Percentiles rank a stretch among this genome's conserved stretches.
Evolutionary conservation across 148 eudicot species (phyloP).

Genomic region (Talinum fruticosum): DNA sequence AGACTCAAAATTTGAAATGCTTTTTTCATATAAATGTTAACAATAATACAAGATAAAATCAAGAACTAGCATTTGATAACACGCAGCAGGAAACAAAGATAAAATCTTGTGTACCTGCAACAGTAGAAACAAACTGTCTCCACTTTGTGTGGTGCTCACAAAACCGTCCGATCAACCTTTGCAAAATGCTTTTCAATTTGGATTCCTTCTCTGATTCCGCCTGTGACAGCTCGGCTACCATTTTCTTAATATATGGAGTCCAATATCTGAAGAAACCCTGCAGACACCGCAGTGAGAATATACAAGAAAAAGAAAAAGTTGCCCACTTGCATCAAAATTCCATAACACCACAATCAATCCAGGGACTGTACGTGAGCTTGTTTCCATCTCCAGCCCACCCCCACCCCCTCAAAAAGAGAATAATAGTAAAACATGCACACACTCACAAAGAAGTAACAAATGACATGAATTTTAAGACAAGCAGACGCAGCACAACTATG

Average conservation of each 20-base stretch:
- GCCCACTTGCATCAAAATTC: background rate
- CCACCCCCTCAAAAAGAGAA: background rate
- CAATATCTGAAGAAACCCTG: constrained; percentile 91
- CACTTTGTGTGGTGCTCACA: constrained; percentile 85
- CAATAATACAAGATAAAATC: background rate
- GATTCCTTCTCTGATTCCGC: constrained; percentile 88
- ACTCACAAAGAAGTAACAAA: background rate
- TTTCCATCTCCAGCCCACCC: background rate
- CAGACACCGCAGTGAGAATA: constrained; percentile 15
- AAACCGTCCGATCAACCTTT: constrained; percentile 68
- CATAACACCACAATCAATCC: background rate
- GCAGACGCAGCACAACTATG: background rate
- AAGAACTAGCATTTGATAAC: constrained; percentile 10
- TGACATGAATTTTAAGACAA: background rate
- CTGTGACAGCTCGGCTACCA: constrained; percentile 61
- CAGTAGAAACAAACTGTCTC: constrained; percentile 71
- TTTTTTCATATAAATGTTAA: background rate
- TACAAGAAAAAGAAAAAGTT: background rate
- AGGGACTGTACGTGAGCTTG: background rate
- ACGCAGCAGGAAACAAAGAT: background rate
- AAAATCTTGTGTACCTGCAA: constrained; percentile 59
- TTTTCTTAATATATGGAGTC: constrained; percentile 70
- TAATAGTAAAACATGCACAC: background rate
- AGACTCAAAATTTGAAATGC: background rate
- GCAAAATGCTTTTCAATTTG: constrained; percentile 76